Evolutionary conservation across 495 filamentous ascomycete genomes (phyloP), one percentile per base, ranked within the genome.

Genomic region (Podospora fimiseda): DNA sequence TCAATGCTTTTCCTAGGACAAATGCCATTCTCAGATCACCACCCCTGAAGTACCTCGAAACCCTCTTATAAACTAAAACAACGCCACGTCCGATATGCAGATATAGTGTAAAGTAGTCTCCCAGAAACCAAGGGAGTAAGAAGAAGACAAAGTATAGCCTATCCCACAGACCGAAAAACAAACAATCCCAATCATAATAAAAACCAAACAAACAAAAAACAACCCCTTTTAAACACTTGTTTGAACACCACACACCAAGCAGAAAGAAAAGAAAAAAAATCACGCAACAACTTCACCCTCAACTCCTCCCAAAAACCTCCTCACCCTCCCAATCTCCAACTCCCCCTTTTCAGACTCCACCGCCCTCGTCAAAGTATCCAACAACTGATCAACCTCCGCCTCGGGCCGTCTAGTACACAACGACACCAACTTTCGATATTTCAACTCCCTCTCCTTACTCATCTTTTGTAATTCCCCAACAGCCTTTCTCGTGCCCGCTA

Each of bases 321-420:
- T 72, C 21, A 91, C 83, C 24, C 88, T 71, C 18, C 77, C 77
- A 20, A 87, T 76, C 60, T 90, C 88, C 3, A 86, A 72, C 41
- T 83, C 83, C 3, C 77, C 78, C 39, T 76, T 74, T 59, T 92
- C 88, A 57, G 83, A 88, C 66, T 89, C 85, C 8, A 92, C 82
- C 13, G 88, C 88, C 43, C 74, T 67, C 39, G 85, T 71, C 22
- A 92, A 63, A 9, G 73, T 76, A 51, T 79, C 80, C 1, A 89
- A 56, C 46, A 81, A 61, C n/a, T 68, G 71, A 50, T 90, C 88
- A 1, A 90, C 80, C 51, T 80, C 74, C 8, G 67, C 68, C 51
- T 87, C 84, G 6, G 74, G 72, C 11, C 87, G 76, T 3, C 76
- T 76, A 9, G 85, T 88, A 67, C 86, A 89, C 21, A 90, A 62